Conservation (phyloP, 2,329 filamentous ascomycete species). For the Colletotrichum sp. region DNA sequence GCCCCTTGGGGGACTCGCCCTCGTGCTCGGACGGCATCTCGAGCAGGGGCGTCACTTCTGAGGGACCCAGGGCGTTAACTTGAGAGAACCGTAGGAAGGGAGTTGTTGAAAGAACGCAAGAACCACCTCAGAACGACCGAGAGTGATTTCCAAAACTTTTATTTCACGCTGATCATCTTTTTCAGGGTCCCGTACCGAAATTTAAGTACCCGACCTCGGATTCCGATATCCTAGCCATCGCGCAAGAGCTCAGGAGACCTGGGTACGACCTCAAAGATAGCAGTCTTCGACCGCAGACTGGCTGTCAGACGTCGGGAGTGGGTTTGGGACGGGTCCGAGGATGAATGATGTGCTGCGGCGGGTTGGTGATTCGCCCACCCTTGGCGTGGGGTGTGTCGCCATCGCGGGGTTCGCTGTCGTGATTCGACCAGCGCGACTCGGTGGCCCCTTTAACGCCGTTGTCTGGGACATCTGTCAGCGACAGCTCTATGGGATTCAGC, state of each 20-base stretch:
- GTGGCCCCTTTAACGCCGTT: neutral
- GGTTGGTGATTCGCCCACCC: conserved; percentile 11
- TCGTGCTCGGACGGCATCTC: conserved; percentile 16
- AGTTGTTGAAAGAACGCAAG: neutral
- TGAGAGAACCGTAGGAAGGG: neutral
- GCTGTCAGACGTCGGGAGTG: neutral
- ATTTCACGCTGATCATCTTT: too few species aligned
- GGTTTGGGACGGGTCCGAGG: neutral
- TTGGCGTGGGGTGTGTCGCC: conserved; percentile 21
- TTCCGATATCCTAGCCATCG: conserved; percentile 12
- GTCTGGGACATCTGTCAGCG: neutral
- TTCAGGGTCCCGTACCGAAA: neutral
- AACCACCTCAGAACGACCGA: neutral
- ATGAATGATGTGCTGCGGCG: conserved; percentile 16
- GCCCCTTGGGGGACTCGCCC: conserved; percentile 4
- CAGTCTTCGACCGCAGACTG: neutral
- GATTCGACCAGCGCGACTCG: conserved; percentile 8
- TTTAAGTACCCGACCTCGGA: conserved; percentile 8
- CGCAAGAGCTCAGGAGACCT: neutral
- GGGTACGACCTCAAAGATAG: neutral
- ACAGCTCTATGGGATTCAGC: neutral
- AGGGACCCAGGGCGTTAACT: neutral
- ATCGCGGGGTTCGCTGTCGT: conserved; percentile 21
- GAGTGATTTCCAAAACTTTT: neutral
- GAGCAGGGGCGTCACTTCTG: conserved; percentile 18